Conservation (phyloP, 139 green algal genomes). For the Tetradesmus obliquus region DNA sequence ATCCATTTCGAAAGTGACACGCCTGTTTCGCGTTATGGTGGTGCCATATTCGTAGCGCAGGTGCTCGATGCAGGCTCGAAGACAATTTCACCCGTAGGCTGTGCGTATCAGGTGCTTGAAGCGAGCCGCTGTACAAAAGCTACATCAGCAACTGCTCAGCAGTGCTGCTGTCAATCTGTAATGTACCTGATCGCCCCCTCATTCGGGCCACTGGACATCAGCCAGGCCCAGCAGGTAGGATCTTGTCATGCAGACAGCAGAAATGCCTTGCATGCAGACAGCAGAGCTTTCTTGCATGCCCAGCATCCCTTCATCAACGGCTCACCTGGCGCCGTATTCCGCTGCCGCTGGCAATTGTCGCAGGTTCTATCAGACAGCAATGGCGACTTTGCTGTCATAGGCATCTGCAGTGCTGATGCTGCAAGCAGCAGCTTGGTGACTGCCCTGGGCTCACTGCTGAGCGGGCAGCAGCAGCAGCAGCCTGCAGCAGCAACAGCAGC, state of each 20-base stretch:
- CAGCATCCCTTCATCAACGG: background rate
- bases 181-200: conserved; percentile 23
- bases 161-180: background rate
- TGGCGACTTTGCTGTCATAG: conserved; percentile 6
- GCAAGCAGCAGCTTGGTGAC: background rate
- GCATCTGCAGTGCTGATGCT: conserved; percentile 17
- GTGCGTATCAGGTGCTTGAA: too few relatives aligned
- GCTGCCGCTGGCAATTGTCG: background rate
- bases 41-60: too few relatives aligned
- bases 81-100: too few relatives aligned
- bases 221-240: background rate
- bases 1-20: background rate
- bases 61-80: too few relatives aligned
- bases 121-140: background rate
- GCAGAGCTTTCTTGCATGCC: background rate
- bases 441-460: background rate
- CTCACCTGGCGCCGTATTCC: background rate
- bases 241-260: too few relatives aligned
- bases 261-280: too few relatives aligned
- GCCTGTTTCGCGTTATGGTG: background rate
- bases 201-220: conserved; percentile 4
- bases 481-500: background rate
- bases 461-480: background rate
- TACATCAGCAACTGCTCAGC: background rate
- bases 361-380: conserved; percentile 22